Conservation (phyloP, 2,329 filamentous ascomycete genomes). For the Canariomyces notabilis region DNA sequence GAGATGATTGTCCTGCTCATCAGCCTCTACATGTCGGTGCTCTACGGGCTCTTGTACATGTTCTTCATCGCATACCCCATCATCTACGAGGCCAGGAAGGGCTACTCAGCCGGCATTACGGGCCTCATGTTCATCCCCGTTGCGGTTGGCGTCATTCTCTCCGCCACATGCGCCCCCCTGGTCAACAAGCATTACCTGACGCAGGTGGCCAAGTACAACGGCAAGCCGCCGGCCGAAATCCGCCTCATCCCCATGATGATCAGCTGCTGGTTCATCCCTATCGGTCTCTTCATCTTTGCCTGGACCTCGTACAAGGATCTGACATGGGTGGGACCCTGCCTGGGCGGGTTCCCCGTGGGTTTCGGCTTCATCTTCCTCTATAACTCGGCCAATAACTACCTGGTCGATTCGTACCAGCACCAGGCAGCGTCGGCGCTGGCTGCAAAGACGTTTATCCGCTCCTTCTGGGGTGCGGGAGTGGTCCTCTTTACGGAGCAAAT, state of each 20-base stretch:
- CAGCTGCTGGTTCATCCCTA: conserved; percentile 65
- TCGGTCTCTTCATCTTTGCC: conserved; percentile 55
- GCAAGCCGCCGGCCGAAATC: conserved; percentile 69
- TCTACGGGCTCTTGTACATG: conserved; percentile 72
- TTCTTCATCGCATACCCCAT: conserved; percentile 68
- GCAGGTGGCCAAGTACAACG: conserved; percentile 57
- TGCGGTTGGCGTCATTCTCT: conserved; percentile 66
- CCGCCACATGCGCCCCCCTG: conserved; percentile 61
- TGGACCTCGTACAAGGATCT: conserved; percentile 60
- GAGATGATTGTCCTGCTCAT: conserved; percentile 85
- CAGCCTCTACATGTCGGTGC: conserved; percentile 77
- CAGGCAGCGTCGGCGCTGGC: conserved; percentile 78
- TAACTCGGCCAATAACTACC: conserved; percentile 72
- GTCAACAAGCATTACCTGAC: conserved; percentile 79
- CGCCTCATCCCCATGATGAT: conserved; percentile 80
- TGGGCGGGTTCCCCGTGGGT: conserved; percentile 67
- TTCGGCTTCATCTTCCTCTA: conserved; percentile 83
- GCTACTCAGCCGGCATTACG: conserved; percentile 66
- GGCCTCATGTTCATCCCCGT: conserved; percentile 86
- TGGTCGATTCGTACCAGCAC: conserved; percentile 59
- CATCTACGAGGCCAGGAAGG: conserved; percentile 75
- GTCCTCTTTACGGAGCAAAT: conserved; percentile 81
- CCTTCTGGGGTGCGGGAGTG: conserved; percentile 72
- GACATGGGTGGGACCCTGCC: conserved; percentile 65
- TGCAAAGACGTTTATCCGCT: conserved; percentile 74